Base-by-base conservation (phyloP, 257 asterid genomes). In the Ehretia macrophylla region DNA sequence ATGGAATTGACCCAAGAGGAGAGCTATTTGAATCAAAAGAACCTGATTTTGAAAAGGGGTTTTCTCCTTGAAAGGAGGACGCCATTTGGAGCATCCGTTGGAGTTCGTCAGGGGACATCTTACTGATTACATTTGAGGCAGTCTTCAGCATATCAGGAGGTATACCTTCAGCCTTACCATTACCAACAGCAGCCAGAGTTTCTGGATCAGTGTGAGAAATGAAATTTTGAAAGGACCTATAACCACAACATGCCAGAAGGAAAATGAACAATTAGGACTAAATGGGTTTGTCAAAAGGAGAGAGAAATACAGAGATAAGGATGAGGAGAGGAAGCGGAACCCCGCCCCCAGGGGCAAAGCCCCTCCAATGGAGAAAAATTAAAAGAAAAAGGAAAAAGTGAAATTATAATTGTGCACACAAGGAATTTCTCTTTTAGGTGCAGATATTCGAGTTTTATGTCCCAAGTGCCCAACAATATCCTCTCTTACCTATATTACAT, bases 81-180 rank as follows among this genome's bases (percentile, higher is more conserved):
- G 99, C 96, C 65, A 86, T 46, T 48, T 78, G 72, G 60, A 85
- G 68, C 97, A 93, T 89, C 52, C 72, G 84, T 61, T 83, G 78
- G 46, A 93, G 94, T 71, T 93, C 99, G 69, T 86, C 92, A 0
- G 94, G 92, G 50, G 99, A 79, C 99, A 93, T 89, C 72, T 81
- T 85, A 65, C 92, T 75, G 17, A 93, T 74, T 60, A 79, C 69
- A 71, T 62, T 75, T 17, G 95, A 82, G 52, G 97, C 95, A 5
- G 94, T 76, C 82, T 79, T 89, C 50, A 93, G 67, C 95, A 89
- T 89, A 66, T 80, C 97, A 44, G 96, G 96, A 58, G 97, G 72
- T 60, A 93, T 64, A 16, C 87, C 95, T 51, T 90, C 94, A 59
- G 69, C 73, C 57, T 79, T 77, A 57, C 95, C 96, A 59, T 90